These are phyloP conservation scores for Colletotrichum eremochloae DNA, from an alignment of 2,329 filamentous ascomycete species.

Conservation along the genomic window DNA sequence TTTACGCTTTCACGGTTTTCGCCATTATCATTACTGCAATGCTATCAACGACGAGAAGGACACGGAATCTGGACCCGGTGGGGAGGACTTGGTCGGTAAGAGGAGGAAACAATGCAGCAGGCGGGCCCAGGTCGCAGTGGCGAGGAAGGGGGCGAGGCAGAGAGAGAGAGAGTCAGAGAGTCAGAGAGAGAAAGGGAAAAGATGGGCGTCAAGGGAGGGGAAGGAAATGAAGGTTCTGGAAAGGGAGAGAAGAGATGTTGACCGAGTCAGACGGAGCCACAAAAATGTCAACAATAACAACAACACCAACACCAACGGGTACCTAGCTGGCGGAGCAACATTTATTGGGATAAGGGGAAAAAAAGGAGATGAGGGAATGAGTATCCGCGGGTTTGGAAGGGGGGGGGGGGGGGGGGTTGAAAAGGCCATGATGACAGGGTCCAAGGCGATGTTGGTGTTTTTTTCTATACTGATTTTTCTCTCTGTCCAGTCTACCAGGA, in stretches of 20 bases:
- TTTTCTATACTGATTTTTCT: neutral
- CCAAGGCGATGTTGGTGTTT: neutral
- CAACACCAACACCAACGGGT: neutral
- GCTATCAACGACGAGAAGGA: constrained; percentile 18
- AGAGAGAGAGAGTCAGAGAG: no score
- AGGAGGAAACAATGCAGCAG: neutral
- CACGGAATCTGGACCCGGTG: neutral
- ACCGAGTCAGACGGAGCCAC: constrained; percentile 5
- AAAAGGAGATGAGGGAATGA: neutral
- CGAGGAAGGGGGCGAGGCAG: no score
- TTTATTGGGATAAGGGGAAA: neutral
- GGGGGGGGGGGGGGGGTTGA: no score
- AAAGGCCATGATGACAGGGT: neutral
- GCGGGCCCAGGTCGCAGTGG: neutral
- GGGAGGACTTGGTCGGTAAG: constrained; percentile 9
- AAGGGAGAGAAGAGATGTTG: neutral
- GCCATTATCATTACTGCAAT: constrained; percentile 11
- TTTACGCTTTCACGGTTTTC: constrained; percentile 3
- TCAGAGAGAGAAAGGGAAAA: neutral
- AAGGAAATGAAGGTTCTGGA: neutral
- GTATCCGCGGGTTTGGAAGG: neutral
- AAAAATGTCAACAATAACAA: neutral
- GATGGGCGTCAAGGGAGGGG: neutral
- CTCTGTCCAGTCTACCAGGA: neutral
- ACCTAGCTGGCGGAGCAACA: neutral